phyloP scores from a whole-genome alignment of 2,329 filamentous ascomycete genomes.

The Chaetothyriales sp. region DNA sequence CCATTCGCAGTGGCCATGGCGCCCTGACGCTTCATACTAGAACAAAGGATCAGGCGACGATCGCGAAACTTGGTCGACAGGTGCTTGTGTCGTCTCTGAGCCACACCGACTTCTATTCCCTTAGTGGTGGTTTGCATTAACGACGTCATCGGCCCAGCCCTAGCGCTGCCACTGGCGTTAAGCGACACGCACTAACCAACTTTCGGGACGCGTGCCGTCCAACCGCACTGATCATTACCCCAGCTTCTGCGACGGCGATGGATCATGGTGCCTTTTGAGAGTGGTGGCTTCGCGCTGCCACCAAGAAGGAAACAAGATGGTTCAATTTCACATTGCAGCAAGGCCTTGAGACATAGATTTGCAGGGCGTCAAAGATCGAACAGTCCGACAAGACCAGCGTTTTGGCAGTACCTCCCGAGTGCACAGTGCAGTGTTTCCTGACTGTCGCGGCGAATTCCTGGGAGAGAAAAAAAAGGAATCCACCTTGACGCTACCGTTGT shows the following conservation, averaged over 20 bases:
- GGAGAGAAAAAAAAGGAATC: no score
- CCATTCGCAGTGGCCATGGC: no score
- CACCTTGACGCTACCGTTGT: no score
- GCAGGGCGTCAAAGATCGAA: no score
- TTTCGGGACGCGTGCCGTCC: not conserved
- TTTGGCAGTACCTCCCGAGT: no score
- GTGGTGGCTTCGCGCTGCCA: not conserved
- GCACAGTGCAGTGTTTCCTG: no score
- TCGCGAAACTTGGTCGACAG: not conserved
- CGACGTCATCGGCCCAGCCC: not conserved
- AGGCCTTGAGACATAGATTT: no score
- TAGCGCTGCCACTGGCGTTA: not conserved
- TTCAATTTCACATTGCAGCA: no score
- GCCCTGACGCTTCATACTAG: not conserved
- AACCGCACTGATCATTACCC: no score
- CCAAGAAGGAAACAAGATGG: not conserved
- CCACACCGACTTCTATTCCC: not conserved
- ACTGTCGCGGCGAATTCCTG: no score
- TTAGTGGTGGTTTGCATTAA: not conserved
- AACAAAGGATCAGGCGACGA: not conserved
- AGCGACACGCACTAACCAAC: not conserved
- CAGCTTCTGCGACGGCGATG: not conserved
- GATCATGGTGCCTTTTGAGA: not conserved
- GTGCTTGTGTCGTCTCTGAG: not conserved
- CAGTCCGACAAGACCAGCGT: no score